Evolutionary conservation across 495 filamentous ascomycete species (phyloP).

Genomic region (Aspergillus asperescens): DNA sequence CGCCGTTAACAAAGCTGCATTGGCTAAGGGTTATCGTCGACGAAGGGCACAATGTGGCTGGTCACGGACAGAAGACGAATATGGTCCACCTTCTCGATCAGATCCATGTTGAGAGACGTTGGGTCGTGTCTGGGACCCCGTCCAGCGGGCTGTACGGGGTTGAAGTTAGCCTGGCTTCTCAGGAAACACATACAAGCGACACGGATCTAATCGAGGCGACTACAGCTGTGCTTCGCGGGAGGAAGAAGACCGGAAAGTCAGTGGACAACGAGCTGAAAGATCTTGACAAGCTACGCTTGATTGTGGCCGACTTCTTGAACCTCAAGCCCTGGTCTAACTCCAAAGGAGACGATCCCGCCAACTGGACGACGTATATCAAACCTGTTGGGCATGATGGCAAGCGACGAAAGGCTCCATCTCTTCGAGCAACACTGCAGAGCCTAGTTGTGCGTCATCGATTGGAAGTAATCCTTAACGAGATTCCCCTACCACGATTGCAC

Average conservation of each 20-base stretch:
- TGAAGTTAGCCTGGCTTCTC: conserved; percentile 54
- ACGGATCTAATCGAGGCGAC: conserved; percentile 31
- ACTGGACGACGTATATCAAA: conserved; percentile 74
- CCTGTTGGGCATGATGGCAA: conserved; percentile 51
- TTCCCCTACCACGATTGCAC: conserved; percentile 60
- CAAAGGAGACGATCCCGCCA: conserved; percentile 42
- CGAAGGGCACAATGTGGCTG: conserved; percentile 79
- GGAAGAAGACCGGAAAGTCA: conserved; percentile 35
- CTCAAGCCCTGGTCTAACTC: conserved; percentile 70
- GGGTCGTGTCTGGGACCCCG: conserved; percentile 90
- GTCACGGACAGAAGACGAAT: conserved; percentile 53
- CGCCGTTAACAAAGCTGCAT: conserved; percentile 64
- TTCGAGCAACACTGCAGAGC: conserved; percentile 65
- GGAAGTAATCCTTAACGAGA: conserved; percentile 60
- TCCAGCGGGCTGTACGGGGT: conserved; percentile 75
- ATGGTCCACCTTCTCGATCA: conserved; percentile 61
- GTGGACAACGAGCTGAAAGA: conserved; percentile 60
- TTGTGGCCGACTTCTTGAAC: conserved; percentile 65
- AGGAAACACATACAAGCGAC: conserved; percentile 39
- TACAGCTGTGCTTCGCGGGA: conserved; percentile 27
- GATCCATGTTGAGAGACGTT: conserved; percentile 67
- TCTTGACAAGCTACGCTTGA: conserved; percentile 65
- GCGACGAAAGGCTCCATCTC: conserved; percentile 53
- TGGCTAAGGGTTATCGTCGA: conserved; percentile 87
- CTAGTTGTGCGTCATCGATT: conserved; percentile 76